These are phyloP conservation scores for Tylopilus intermedius DNA, from an alignment of 768 basidiomycete genomes.

Conservation along the genomic window DNA sequence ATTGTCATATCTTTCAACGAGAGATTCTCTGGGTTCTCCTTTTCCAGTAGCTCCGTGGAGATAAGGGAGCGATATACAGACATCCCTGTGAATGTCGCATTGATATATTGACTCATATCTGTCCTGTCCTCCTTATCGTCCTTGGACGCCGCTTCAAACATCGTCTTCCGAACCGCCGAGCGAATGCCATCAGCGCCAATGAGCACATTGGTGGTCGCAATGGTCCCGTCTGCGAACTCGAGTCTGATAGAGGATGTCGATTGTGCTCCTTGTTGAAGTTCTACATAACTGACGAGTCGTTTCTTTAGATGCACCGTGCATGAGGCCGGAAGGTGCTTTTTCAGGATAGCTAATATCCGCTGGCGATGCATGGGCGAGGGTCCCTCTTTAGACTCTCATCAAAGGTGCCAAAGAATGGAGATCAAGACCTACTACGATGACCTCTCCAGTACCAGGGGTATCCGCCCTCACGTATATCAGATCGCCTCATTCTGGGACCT, in stretches of 20 bases:
- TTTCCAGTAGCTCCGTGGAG: conserved; percentile 28
- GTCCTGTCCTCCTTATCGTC: neutral
- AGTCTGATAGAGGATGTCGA: conserved; percentile 18
- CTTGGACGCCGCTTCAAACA: conserved; percentile 19
- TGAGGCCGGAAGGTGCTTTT: conserved; percentile 16
- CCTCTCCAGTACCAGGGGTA: conserved; percentile 24
- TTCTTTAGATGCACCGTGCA: conserved; percentile 18
- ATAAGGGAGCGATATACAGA: conserved; percentile 37
- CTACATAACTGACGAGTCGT: conserved; percentile 16
- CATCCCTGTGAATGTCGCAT: conserved; percentile 40
- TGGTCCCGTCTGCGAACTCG: conserved; percentile 13
- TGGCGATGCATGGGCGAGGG: conserved; percentile 20
- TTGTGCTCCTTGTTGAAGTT: conserved; percentile 18
- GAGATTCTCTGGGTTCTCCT: conserved; percentile 20
- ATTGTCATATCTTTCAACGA: conserved; percentile 15
- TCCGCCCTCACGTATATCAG: conserved; percentile 32
- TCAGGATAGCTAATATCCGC: conserved; percentile 15
- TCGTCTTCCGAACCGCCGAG: conserved; percentile 22
- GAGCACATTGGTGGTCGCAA: conserved; percentile 36
- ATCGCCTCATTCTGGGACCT: conserved; percentile 9
- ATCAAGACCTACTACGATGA: conserved; percentile 16
- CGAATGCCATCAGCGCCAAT: conserved; percentile 45
- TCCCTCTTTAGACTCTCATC: conserved; percentile 1
- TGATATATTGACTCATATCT: conserved; percentile 9
- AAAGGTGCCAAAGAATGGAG: neutral